Base-by-base conservation (phyloP, 1,139 yeast species). In the Geotrichum citri-aurantii region DNA sequence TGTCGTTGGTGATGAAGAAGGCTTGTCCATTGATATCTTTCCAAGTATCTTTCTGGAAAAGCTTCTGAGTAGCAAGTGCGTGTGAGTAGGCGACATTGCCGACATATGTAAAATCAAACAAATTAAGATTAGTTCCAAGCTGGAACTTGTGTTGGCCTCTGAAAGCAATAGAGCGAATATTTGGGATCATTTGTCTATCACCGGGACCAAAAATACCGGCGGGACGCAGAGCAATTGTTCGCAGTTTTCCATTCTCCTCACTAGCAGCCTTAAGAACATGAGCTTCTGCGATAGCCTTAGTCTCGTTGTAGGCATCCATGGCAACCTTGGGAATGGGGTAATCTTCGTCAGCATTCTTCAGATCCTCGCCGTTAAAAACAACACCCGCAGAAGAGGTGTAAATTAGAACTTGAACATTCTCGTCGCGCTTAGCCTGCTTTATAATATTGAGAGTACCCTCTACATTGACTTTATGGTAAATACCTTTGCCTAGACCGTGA, bases 121-220 rank as follows among this genome's bases (percentile, higher is more conserved):
- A 75, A 70, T 93, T 93, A 71, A 88, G 84, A 73, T 95, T 95
- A 71, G 89, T 93, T 64, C 99, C 99, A 55, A 95, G 79, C 73
- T 95, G 99, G 73, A 89, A 90, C 72, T 87, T 88, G 42, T 93
- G 87, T 72, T 93, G 98, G 17, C 96, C 96, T 60, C 84, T 77
- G 64, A 81, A 80, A 2, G 96, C 93, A 54, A 91, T 96, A 19
- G 81, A 81, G 68, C 97, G 82, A 61, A 95, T 78, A 1, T 96
- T 97, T 4, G 99, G 99, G 54, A 95, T 93, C 69, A 93, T 77
- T 72, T 95, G 99, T 63, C 99, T 83, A 73, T 95, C 99, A 51
- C 99, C 99, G 4, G 99, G 99, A 5, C 99, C 99, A 75, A 95
- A 93, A 54, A 95, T 91, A 46, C 99, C 99, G 0, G 99, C 97